Base-by-base conservation (phyloP, 2,329 filamentous ascomycete species). In the Tolypocladium capitatum region DNA sequence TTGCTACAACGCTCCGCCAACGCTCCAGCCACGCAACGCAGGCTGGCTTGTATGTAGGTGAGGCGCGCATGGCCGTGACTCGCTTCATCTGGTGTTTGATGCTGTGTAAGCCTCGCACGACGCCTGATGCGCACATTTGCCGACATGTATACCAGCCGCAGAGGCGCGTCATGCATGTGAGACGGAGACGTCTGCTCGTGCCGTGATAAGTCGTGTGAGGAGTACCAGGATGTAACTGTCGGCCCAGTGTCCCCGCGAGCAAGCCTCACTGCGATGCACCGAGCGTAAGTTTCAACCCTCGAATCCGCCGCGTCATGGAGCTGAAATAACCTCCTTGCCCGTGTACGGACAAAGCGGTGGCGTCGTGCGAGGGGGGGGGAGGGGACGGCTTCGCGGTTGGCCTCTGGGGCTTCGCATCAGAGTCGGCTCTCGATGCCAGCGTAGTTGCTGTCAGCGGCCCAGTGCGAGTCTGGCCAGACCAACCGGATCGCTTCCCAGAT, bases 401-500 rank as follows among this genome's bases (percentile, higher is more conserved):
- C 21, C 13, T 31, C 20, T 13, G 38, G 31, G 31, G 30, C 31
- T 33, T 21, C 40, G 28, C 8, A 55, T 72, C 74, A 95, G 66
- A 96, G 69, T 56, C 86, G 80, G 64, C 85, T 90, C 68, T 95
- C 87, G 50, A 92, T 72, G 42, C 80, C 76, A 50, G 80, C 75
- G 65, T 80, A 74, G 49, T 68, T 77, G 57, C 81, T 76, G 59
- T 88, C 81, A 50, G 83, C 81, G 20, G 87, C 85, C 85, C 89
- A 94, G 56, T 84, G 78, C 36, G 78, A 82, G 57, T 94, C 87
- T 2, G 92, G 92, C 92, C 92, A 98, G 54, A 98, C 84, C 53
- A 84, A 74, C 50, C 84, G 81, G 63, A 98, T 81, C 27, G 89
- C 91, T 68, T 97, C 91, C 87, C 89, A 96, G 52, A 97, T 91